Evolutionary conservation across 768 basidiomycete genomes (phyloP), one percentile per base, ranked within the genome.

Genomic region (Boletales sp.): DNA sequence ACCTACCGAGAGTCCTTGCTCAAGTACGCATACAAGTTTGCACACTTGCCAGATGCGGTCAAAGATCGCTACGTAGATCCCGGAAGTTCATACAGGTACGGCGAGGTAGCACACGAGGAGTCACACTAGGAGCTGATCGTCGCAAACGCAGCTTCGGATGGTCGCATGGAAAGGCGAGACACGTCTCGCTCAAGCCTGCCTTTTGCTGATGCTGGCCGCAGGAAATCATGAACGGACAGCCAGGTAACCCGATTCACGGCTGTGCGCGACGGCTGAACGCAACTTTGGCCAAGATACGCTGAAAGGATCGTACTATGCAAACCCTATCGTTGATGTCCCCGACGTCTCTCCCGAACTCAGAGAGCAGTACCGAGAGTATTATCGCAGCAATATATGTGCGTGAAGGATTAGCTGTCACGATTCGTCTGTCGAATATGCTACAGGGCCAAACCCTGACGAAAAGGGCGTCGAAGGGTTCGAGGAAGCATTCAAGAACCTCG

Each of bases 221-320:
- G 84, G 95, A 97, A 76, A 82, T 94, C 41, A 96, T 97, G 94
- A 97, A 97, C 61, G 94, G 94, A 30, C 86, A 82, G 58, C 89
- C 87, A 57, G 90, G 87, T 80, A 56, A 63, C 45, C n/a, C 12
- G 12, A 46, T 49, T 17, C 17, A 46, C 28, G 13, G 31, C 2
- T 15, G 13, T 46, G 21, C 17, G 35, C n/a, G 48, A 31, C 18
- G 34, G 31, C 48, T 14, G 38, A 43, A 41, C 44, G 47, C 19
- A 57, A 19, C 32, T 25, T 35, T n/a, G 17, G 50, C 17, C 58
- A 65, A 85, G 93, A 97, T 65, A 73, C 78, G 3, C 72, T 94
- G 59, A 98, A 97, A 67, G 95, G 94, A 4, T 93, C 90, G 0
- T 99, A 84, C 72, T 99, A 99, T 64, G 94, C 92, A 51, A 82